Conservation (phyloP, 192 early-diverging fungal genomes). For the Chytriomyces hyalinus region DNA sequence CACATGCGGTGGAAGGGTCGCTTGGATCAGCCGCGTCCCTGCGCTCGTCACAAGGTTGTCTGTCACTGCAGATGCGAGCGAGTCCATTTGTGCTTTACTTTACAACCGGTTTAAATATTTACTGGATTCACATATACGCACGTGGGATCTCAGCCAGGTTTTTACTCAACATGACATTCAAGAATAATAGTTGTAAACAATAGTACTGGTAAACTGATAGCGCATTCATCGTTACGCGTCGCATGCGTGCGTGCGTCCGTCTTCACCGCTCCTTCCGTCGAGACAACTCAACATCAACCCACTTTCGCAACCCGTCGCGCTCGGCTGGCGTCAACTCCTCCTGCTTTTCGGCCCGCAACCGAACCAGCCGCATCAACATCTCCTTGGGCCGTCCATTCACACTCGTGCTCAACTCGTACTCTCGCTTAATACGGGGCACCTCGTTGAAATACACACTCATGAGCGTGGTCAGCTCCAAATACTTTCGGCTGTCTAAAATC, state of each 20-base stretch:
- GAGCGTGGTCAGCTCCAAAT: slow-evolving; percentile 37
- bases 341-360: slow-evolving; percentile 51
- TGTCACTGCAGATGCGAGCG: neutral
- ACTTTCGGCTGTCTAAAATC: slow-evolving; percentile 47
- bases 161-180: too few relatives aligned
- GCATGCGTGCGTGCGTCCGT: too few relatives aligned
- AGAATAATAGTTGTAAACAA: too few relatives aligned
- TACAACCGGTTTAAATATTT: too few relatives aligned
- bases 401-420: slow-evolving; percentile 51
- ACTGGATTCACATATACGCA: too few relatives aligned
- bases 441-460: slow-evolving; percentile 42
- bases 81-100: neutral
- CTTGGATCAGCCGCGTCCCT: slow-evolving; percentile 24
- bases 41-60: slow-evolving; percentile 22
- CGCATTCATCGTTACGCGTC: too few relatives aligned
- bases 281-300: slow-evolving; percentile 48
- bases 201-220: too few relatives aligned
- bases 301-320: slow-evolving; percentile 42
- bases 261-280: slow-evolving; percentile 40
- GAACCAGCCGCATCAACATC: slow-evolving; percentile 43
- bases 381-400: slow-evolving; percentile 45
- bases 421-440: slow-evolving; percentile 44
- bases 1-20: slow-evolving; percentile 20
- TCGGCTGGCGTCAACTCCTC: slow-evolving; percentile 35
- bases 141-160: too few relatives aligned